Conservation (phyloP, 352 stramenopile species). For the Phytophthora pistaciae region DNA sequence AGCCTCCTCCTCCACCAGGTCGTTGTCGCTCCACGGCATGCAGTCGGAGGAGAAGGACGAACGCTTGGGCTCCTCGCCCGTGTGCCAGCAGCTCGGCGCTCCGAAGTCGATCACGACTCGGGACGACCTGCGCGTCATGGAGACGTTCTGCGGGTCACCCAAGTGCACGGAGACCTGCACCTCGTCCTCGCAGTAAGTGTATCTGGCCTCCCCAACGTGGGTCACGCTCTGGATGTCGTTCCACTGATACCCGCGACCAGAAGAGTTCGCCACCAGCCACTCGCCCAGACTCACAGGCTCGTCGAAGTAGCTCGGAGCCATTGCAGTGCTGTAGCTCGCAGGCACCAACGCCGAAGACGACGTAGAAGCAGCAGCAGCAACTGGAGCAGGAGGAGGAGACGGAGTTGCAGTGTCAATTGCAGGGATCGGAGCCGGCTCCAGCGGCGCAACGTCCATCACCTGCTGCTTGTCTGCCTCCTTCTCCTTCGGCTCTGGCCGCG, state of each 20-base stretch:
- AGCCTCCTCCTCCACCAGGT: slow-evolving; percentile 48
- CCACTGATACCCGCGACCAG: slow-evolving; percentile 10
- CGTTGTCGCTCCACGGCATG: slow-evolving; percentile 51
- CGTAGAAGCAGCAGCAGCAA: background rate
- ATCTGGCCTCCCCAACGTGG: slow-evolving; percentile 15
- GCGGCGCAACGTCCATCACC: slow-evolving; percentile 7
- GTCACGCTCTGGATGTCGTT: slow-evolving; percentile 15
- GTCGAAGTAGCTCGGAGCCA: slow-evolving; percentile 8
- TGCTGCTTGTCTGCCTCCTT: background rate
- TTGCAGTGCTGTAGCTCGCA: background rate
- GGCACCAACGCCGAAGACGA: background rate
- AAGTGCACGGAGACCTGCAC: slow-evolving; percentile 25
- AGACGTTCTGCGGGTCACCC: slow-evolving; percentile 28
- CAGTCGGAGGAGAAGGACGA: slow-evolving; percentile 23
- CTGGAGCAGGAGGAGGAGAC: background rate
- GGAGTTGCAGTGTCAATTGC: background rate
- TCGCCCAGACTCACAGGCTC: slow-evolving; percentile 20
- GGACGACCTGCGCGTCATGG: slow-evolving; percentile 31
- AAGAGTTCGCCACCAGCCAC: slow-evolving; percentile 17
- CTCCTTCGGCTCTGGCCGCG: background rate
- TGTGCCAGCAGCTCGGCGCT: slow-evolving; percentile 53
- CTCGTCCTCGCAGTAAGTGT: slow-evolving; percentile 25
- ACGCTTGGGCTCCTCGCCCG: slow-evolving; percentile 41
- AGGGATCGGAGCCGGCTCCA: slow-evolving; percentile 18
- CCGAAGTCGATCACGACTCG: slow-evolving; percentile 63